Evolutionary conservation across 2,329 filamentous ascomycete genomes (phyloP).

Genomic region (Exophiala sideris): DNA sequence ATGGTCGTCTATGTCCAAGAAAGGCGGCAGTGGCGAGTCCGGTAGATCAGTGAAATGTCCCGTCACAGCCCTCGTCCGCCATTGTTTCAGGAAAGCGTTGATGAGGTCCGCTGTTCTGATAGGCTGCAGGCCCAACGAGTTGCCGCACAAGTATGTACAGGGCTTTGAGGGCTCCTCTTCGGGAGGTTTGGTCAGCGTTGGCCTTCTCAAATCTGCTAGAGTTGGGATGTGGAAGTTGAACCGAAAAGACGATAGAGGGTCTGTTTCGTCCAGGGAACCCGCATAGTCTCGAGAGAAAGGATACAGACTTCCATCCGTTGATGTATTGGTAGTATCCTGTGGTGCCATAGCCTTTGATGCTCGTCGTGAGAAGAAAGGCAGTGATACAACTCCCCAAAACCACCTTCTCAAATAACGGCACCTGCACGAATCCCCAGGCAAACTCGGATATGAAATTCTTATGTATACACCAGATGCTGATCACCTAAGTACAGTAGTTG

Average conservation of each 20-base stretch:
- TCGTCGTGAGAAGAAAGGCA: background rate
- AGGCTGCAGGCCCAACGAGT: constrained; percentile 83
- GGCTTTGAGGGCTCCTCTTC: constrained; percentile 37
- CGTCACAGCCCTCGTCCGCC: constrained; percentile 78
- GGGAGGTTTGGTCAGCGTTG: constrained; percentile 47
- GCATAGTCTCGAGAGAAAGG: constrained; percentile 37
- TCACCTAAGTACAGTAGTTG: too few species aligned
- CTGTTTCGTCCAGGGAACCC: constrained; percentile 55
- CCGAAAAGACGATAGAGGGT: constrained; percentile 60
- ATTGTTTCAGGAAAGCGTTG: constrained; percentile 72
- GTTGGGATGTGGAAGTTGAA: constrained; percentile 75
- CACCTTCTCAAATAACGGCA: too few species aligned
- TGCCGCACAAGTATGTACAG: constrained; percentile 78
- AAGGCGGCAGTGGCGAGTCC: constrained; percentile 66
- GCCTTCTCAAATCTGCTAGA: constrained; percentile 66
- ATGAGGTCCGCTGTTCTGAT: constrained; percentile 63
- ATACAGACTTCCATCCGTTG: background rate
- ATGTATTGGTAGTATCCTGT: background rate
- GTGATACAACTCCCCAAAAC: too few species aligned
- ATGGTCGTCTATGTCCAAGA: constrained; percentile 75
- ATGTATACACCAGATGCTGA: too few species aligned
- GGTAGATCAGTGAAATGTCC: constrained; percentile 73
- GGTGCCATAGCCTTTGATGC: background rate
- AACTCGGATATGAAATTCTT: too few species aligned
- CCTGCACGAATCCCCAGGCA: too few species aligned